Conservation (phyloP, 1,284 basidiomycete genomes). For the Puccinia coronata region DNA sequence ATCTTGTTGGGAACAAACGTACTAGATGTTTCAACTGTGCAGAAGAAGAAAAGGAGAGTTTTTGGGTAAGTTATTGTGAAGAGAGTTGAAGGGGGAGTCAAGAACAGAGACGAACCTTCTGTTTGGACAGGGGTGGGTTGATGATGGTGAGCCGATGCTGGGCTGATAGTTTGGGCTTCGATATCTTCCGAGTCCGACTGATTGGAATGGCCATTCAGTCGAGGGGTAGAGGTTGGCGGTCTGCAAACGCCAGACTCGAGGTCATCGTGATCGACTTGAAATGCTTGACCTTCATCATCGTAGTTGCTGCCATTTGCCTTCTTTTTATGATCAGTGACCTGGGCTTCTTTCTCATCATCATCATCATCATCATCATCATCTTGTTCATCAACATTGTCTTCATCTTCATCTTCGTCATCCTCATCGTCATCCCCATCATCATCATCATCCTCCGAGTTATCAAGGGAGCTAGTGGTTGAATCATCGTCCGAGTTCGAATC, state of each 20-base stretch:
- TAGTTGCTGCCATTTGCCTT: neutral
- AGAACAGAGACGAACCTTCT: neutral
- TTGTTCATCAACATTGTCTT: slow-evolving; percentile 1
- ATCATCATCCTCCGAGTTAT: neutral
- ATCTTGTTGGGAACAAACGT: slow-evolving; percentile 40
- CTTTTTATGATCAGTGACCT: neutral
- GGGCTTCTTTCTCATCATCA: neutral
- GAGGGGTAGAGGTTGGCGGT: neutral
- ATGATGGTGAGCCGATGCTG: neutral
- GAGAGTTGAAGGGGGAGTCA: neutral
- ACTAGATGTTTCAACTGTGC: neutral
- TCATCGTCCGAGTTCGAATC: neutral
- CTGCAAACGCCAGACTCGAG: slow-evolving; percentile 2
- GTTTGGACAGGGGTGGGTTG: neutral
- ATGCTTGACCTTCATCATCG: neutral
- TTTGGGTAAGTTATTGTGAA: neutral
- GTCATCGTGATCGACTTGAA: neutral
- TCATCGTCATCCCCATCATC: neutral
- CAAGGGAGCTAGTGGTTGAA: slow-evolving; percentile 3
- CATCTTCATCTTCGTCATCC: slow-evolving; percentile 1
- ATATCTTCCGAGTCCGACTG: neutral
- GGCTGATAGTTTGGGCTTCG: neutral
- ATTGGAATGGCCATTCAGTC: neutral
- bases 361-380: neutral
- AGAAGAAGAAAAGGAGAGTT: neutral